A percentile compares a stretch with the other conserved stretches of the same genome.
Evolutionary conservation across 2,329 filamentous ascomycete genomes (phyloP).

Genomic region (Alternaria sp.): DNA sequence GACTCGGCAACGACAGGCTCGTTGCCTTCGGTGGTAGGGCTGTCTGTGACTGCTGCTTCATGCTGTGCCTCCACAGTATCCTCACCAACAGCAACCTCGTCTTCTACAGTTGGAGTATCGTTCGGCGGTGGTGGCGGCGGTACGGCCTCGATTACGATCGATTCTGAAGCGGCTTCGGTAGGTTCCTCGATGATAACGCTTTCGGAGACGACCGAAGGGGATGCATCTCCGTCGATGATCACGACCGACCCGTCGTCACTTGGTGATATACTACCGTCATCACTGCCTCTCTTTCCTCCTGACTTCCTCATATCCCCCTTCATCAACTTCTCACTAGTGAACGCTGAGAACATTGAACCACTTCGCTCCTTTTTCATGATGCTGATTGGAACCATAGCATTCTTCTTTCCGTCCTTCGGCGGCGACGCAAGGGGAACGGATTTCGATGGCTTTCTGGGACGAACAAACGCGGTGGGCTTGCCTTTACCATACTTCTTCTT

Average conservation of each 20-base stretch:
- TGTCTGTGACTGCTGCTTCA: constrained; percentile 4
- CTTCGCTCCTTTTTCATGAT: constrained; percentile 34
- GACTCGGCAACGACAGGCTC: background rate
- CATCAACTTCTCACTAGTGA: constrained; percentile 35
- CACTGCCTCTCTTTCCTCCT: constrained; percentile 39
- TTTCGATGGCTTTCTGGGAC: constrained; percentile 38
- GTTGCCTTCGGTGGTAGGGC: background rate
- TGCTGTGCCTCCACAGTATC: background rate
- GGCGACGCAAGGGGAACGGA: constrained; percentile 26
- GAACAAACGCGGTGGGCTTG: constrained; percentile 45
- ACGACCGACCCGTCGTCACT: constrained; percentile 10
- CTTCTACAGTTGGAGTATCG: constrained; percentile 6
- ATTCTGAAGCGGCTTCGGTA: constrained; percentile 10
- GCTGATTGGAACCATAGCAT: constrained; percentile 22
- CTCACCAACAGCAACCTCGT: constrained; percentile 3
- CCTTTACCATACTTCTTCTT: constrained; percentile 43
- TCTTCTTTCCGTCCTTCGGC: constrained; percentile 45
- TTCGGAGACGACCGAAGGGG: constrained; percentile 24
- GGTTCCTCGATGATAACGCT: constrained; percentile 22
- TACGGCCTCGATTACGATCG: constrained; percentile 1
- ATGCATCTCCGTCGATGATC: background rate
- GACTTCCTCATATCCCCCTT: constrained; percentile 34
- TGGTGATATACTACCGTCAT: constrained; percentile 16
- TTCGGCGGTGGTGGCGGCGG: constrained; percentile 12
- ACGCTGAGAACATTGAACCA: constrained; percentile 28